Base-by-base conservation (phyloP, 805 yeast species). In the Hanseniaspora mollemarum region DNA sequence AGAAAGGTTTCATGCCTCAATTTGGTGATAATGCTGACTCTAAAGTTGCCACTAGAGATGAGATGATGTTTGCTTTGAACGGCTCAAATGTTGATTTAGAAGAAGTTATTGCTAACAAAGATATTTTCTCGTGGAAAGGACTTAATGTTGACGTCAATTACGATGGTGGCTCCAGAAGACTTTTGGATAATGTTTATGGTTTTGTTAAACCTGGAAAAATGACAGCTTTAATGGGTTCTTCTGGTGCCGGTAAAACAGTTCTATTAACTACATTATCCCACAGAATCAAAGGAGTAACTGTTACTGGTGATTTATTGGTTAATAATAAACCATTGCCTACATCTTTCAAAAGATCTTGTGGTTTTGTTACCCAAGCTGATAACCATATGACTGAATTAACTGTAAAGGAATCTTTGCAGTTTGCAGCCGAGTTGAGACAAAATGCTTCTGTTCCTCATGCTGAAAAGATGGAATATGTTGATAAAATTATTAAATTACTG, bases 221-320 rank as follows among this genome's bases (percentile, higher is more conserved):
- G 64, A 82, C 88, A 39, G 90, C 90, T 6, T 70, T 83, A 53
- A 82, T 83, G 88, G 92, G 92, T 59, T 83, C 81, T 49, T 83
- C 90, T 31, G 92, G 92, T 69, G 92, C 92, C 43, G 92, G 92
- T 69, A 83, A 83, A 60, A 83, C 92, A 21, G 83, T 90, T 3
- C 68, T 83, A 53, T 70, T 83, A 58, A 82, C 83, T 63, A 80
- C 81, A 57, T 71, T 83, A 54, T 80, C 87, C 19, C 83, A 80
- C 60, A 74, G 90, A 63, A 75, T 81, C 51, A 74, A 79, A 42
- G 70, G 75, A 62, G 92, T 90, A 64, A 78, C 77, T 16, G 74
- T 83, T 38, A 74, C 86, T 32, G 84, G 85, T 58, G 83, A 80
- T 59, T 73, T 78, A 72, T 66, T 80, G 62, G 88, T 83, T 25